Conservation (phyloP, 2,329 filamentous ascomycete species). For the Fusarium sororula region DNA sequence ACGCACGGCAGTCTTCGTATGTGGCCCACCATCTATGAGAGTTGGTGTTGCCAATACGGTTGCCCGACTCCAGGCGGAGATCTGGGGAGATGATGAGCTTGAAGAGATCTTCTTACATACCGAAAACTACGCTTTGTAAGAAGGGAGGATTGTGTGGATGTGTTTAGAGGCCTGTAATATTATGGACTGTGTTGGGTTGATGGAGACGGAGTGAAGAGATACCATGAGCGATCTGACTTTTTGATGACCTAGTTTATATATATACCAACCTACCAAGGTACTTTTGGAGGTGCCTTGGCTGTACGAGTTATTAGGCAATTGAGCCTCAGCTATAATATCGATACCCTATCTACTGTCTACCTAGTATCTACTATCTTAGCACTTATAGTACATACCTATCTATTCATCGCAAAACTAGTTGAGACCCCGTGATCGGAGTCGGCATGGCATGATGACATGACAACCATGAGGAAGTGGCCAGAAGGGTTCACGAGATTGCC, state of each 20-base stretch:
- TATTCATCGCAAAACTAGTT: background rate
- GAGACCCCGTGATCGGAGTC: background rate
- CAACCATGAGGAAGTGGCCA: slow-evolving; percentile 13
- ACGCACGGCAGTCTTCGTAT: slow-evolving; percentile 90
- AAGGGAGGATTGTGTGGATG: background rate
- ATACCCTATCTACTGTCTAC: slow-evolving; percentile 1
- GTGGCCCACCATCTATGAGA: slow-evolving; percentile 87
- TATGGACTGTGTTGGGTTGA: slow-evolving; percentile 8
- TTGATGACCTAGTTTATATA: slow-evolving; percentile 22
- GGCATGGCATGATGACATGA: slow-evolving; percentile 10
- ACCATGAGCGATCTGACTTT: slow-evolving; percentile 42
- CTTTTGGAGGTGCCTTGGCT: slow-evolving; percentile 2
- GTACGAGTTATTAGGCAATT: slow-evolving; percentile 15
- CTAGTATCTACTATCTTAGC: background rate
- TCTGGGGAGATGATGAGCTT: slow-evolving; percentile 79
- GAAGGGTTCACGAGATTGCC: slow-evolving; percentile 30
- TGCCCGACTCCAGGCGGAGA: slow-evolving; percentile 81
- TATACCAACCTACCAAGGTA: slow-evolving; percentile 3
- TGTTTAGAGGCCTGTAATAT: slow-evolving; percentile 30
- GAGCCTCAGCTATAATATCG: slow-evolving; percentile 27
- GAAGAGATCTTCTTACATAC: slow-evolving; percentile 96
- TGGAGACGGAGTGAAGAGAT: slow-evolving; percentile 33
- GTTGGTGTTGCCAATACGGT: slow-evolving; percentile 88
- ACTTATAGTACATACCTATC: background rate
- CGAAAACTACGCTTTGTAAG: slow-evolving; percentile 88